phyloP scores from a whole-genome alignment of 2,329 filamentous ascomycete species.

The Zarea fungicola region DNA sequence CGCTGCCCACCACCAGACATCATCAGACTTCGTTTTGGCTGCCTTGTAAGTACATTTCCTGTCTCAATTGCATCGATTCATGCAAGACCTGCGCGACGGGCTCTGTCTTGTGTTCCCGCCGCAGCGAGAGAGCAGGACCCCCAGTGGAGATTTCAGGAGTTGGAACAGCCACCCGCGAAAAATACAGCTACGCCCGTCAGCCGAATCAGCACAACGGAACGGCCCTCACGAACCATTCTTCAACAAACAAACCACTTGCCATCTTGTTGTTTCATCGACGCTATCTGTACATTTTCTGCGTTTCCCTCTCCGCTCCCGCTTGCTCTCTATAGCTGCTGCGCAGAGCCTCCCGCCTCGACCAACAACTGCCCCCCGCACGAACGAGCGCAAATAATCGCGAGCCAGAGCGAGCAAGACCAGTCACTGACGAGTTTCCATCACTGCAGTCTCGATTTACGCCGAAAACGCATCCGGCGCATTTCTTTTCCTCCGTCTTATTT shows the following conservation, averaged over 20 bases:
- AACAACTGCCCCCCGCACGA: slow-evolving; percentile 3
- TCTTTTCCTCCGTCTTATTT: slow-evolving; percentile 16
- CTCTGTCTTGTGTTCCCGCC: slow-evolving; percentile 8
- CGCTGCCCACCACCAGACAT: slow-evolving; percentile 3
- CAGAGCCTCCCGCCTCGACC: background rate
- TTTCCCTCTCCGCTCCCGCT: background rate
- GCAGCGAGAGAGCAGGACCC: slow-evolving; percentile 2
- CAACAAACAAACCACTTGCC: background rate
- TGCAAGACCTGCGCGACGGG: slow-evolving; percentile 5
- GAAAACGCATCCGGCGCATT: slow-evolving; percentile 5
- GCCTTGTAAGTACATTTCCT: slow-evolving; percentile 6
- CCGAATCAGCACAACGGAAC: background rate
- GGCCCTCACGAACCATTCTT: background rate
- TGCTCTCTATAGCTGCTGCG: background rate
- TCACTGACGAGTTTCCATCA: background rate
- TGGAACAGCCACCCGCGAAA: slow-evolving; percentile 5
- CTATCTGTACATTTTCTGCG: background rate
- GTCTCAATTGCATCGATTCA: slow-evolving; percentile 8
- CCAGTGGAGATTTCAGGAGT: slow-evolving; percentile 14
- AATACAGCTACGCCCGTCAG: background rate
- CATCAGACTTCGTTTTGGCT: background rate
- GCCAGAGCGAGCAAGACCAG: background rate
- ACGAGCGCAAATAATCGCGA: slow-evolving; percentile 2
- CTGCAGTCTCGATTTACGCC: slow-evolving; percentile 3
- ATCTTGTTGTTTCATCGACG: background rate